phyloP scores from a whole-genome alignment of 176 grass and related monocot species.

The Oryza australiensis region DNA sequence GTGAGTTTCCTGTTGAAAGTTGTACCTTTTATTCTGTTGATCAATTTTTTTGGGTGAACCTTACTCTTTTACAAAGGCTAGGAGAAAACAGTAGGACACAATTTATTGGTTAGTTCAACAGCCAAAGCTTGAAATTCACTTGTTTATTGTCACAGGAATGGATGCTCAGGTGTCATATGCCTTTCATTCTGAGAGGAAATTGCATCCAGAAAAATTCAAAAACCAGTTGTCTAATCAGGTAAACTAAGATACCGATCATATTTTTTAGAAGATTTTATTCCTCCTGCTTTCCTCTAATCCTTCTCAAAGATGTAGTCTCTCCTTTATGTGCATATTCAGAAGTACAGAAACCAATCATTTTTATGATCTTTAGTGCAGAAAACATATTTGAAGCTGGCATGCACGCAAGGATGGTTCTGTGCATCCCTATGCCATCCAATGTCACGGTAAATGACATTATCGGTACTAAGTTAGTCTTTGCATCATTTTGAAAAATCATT shows the following conservation, averaged over 20 bases:
- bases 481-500: background rate
- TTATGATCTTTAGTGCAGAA: slow-evolving; percentile 67
- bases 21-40: slow-evolving; percentile 15
- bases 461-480: background rate
- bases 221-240: slow-evolving; percentile 96
- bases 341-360: slow-evolving; percentile 25
- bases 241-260: slow-evolving; percentile 17
- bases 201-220: slow-evolving; percentile 92
- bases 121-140: slow-evolving; percentile 27
- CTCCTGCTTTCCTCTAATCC: background rate
- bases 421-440: slow-evolving; percentile 67
- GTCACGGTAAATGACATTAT: slow-evolving; percentile 64
- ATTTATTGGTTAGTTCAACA: slow-evolving; percentile 26
- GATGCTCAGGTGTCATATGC: slow-evolving; percentile 94
- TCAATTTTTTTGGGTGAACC: slow-evolving; percentile 13
- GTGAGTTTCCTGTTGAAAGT: slow-evolving; percentile 57
- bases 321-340: slow-evolving; percentile 12
- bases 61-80: background rate
- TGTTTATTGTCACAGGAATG: slow-evolving; percentile 69
- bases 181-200: slow-evolving; percentile 92
- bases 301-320: slow-evolving; percentile 23
- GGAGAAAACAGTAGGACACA: background rate
- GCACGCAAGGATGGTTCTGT: slow-evolving; percentile 97
- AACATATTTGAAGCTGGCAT: slow-evolving; percentile 89
- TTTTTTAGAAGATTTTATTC: slow-evolving; percentile 10